Base-by-base conservation (phyloP, 2,329 filamentous ascomycete genomes). In the Xylariaceae sp. region DNA sequence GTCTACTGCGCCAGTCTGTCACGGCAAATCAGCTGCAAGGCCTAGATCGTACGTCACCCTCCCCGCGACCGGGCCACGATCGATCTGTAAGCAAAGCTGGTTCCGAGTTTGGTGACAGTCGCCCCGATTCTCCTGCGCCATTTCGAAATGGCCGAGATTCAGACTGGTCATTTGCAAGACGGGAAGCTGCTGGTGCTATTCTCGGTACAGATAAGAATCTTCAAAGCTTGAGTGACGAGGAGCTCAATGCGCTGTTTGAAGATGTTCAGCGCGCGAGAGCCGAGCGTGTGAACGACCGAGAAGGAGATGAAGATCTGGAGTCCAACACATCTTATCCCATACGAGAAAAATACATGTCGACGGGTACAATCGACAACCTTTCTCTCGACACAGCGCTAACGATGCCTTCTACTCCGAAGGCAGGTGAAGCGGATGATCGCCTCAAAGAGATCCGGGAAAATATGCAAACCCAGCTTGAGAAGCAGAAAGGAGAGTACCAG, bases 341-440 rank as follows among this genome's bases (percentile, higher is more conserved):
- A 26, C 84, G 95, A 49, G 95, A 99, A 66, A 98, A 98, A 70
- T 98, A 98, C 73, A 85, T 96, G 77, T 97, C 93, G 2, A 95
- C 89, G 52, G 93, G 93, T 1, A 97, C 93, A 0, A 82, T 98
- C 50, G 95, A 99, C 74, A 97, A 96, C 70, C 95, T 97, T 68
- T 98, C 93, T 1, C 80, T 99, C 16, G 95, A 99, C 71, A 99
- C 95, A 1, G 89, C 88, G 12, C 80, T 99, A 48, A 99, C 95
- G 0, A 92, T 97, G 81, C 95, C 95, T 1, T 96, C 92, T 0
- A 98, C 93, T 0, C 95, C 95, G 2, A 90, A 86, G 58, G 87
- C 89, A 57, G 84, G 83, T 20, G 91, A 93, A 53, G 84, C 87
- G 0, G 91, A 93, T 46, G 89, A 93, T 21, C 84, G 82, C 58